phyloP scores from a whole-genome alignment of 768 basidiomycete species.

The Tulasnella sp. region DNA sequence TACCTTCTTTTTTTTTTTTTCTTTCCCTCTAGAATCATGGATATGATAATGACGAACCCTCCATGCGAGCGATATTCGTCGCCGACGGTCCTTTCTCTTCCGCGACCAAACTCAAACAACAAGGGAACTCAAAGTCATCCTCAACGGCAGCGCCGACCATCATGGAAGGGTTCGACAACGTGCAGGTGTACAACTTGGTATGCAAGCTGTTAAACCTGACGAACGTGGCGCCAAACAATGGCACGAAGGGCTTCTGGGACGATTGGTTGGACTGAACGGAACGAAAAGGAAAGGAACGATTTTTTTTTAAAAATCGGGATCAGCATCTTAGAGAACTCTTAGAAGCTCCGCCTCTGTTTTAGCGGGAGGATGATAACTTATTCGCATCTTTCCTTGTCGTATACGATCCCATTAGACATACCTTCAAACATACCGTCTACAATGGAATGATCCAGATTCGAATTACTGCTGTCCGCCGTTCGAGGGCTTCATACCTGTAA shows the following conservation, averaged over 20 bases:
- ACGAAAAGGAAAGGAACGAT: neutral
- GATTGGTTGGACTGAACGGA: conserved; percentile 38
- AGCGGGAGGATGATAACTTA: neutral
- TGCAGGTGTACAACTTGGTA: conserved; percentile 76
- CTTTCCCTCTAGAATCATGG: conserved; percentile 77
- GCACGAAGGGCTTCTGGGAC: conserved; percentile 77
- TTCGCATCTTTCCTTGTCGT: neutral
- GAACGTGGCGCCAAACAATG: conserved; percentile 54
- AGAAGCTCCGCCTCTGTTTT: too few relatives aligned
- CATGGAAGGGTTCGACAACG: conserved; percentile 74
- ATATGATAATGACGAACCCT: conserved; percentile 64
- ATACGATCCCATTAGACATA: neutral
- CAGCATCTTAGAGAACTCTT: too few relatives aligned
- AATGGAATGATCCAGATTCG: neutral
- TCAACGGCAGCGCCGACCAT: conserved; percentile 26
- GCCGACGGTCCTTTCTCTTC: conserved; percentile 72
- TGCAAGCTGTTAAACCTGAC: conserved; percentile 61
- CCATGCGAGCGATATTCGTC: conserved; percentile 86
- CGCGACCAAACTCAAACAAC: conserved; percentile 40
- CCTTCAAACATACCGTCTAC: neutral
- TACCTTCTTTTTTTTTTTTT: neutral
- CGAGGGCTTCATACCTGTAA: neutral
- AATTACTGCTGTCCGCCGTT: neutral
- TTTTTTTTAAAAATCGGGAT: neutral
- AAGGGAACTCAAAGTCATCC: neutral